These are phyloP conservation scores for Cercospora berteroae DNA, from an alignment of 2,329 filamentous ascomycete genomes.

Conservation along the genomic window DNA sequence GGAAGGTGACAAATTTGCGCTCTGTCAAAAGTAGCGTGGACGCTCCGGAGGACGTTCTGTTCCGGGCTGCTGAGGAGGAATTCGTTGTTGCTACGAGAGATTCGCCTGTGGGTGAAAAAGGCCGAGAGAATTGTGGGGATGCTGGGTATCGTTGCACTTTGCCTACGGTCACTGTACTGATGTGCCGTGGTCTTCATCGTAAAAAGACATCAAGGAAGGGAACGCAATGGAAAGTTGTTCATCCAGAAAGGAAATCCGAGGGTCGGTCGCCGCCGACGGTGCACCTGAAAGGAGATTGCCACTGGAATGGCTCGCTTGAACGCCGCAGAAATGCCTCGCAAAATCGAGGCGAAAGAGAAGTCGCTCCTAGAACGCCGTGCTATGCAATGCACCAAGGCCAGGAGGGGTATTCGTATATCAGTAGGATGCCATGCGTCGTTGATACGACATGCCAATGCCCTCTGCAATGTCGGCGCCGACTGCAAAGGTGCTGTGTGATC, in stretches of 20 bases:
- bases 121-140: slow-evolving; percentile 16
- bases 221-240: slow-evolving; percentile 19
- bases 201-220: slow-evolving; percentile 26
- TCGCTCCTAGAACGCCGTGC: slow-evolving; percentile 20
- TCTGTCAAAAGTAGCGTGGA: slow-evolving; percentile 17
- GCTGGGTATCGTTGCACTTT: slow-evolving; percentile 26
- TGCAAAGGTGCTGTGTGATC: slow-evolving; percentile 35
- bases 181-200: slow-evolving; percentile 21
- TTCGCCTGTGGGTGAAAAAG: slow-evolving; percentile 13
- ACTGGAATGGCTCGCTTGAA: slow-evolving; percentile 29
- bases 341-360: slow-evolving; percentile 13
- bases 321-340: slow-evolving; percentile 24
- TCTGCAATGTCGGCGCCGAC: slow-evolving; percentile 34
- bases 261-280: slow-evolving; percentile 25
- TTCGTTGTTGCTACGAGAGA: slow-evolving; percentile 18
- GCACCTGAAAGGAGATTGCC: slow-evolving; percentile 20
- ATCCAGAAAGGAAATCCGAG: slow-evolving; percentile 14
- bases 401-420: slow-evolving; percentile 23
- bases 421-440: slow-evolving; percentile 40
- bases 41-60: slow-evolving; percentile 18
- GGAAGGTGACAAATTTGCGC: slow-evolving; percentile 23
- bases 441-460: slow-evolving; percentile 35
- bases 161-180: slow-evolving; percentile 18
- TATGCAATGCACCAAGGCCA: slow-evolving; percentile 20
- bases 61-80: slow-evolving; percentile 19